Conservation (phyloP, 805 yeast species). For the Zygoascus tannicola region DNA sequence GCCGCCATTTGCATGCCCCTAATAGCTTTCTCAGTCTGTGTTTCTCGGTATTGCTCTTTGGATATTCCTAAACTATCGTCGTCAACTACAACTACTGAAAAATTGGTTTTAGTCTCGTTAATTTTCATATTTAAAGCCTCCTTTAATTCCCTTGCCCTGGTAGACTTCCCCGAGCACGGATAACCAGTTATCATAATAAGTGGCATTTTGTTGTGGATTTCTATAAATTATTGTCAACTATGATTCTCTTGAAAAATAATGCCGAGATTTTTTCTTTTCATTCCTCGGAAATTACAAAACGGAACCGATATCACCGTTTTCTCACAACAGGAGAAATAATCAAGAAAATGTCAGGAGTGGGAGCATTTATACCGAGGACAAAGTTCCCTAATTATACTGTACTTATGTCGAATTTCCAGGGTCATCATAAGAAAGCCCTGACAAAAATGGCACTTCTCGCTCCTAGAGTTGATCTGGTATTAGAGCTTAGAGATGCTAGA, state of each 20-base stretch:
- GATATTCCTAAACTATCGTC: constrained; percentile 72
- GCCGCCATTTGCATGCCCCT: constrained; percentile 84
- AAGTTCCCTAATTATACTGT: constrained; percentile 68
- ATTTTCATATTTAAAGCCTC: constrained; percentile 39
- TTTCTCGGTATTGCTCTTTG: constrained; percentile 59
- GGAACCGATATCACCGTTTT: too few species aligned
- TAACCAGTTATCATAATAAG: constrained; percentile 72
- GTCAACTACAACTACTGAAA: constrained; percentile 56
- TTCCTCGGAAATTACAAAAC: too few species aligned
- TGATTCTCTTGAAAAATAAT: too few species aligned
- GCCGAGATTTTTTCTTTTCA: too few species aligned
- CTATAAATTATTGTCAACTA: too few species aligned
- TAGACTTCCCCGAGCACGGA: constrained; percentile 79
- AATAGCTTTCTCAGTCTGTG: constrained; percentile 68
- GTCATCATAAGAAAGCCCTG: constrained; percentile 80
- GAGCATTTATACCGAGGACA: constrained; percentile 47
- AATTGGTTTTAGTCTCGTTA: constrained; percentile 39
- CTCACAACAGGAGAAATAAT: too few species aligned
- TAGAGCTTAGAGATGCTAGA: constrained; percentile 81
- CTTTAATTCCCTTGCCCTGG: constrained; percentile 53
- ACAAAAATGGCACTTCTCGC: constrained; percentile 55
- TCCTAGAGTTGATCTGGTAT: constrained; percentile 69
- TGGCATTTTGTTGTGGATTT: constrained; percentile 51
- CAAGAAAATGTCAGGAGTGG: not conserved
- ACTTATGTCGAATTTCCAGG: constrained; percentile 70